Evolutionary conservation across 202 grass and related monocot species (phyloP), one percentile per base, ranked within the genome.

Genomic region (Brachypodium distachyon): DNA sequence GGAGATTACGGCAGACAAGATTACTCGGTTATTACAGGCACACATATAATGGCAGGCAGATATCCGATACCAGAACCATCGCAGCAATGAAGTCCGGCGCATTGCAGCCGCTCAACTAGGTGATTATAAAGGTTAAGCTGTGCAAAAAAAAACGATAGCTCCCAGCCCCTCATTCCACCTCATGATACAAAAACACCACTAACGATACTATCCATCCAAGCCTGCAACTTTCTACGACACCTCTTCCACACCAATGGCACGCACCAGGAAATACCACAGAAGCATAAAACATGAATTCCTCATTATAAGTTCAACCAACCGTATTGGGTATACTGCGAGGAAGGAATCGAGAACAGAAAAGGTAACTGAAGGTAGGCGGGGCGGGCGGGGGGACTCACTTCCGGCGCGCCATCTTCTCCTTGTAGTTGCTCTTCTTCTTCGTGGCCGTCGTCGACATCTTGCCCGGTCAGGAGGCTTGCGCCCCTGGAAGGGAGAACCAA

Each of bases 321-420:
- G 16, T 67, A 14, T 14, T 44, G 39, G 40, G 64, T 37, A 77
- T 28, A 61, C 42, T 54, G 48, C 1, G 10, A 1, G 16, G 34
- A 74, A 37, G 2, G 34, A 43, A 38, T 29, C n/a, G 13, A 14
- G 57, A 69, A 12, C 27, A 49, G n/a, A n/a, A 29, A 44, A 58
- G 49, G 1, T 22, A 12, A n/a, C n/a, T n/a, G n/a, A 2, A 49
- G 43, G 32, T 4, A 31, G 56, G 27, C 4, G 18, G 63, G 17
- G 22, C 26, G 63, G 22, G 7, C 18, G 26, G 28, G 25, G 9
- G 12, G 16, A 79, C 88, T 93, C 87, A 97, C 95, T 97, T 97
- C 39, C 86, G 84, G 52, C 82, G 79, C 82, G 91, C 88, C 87
- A 94, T 83, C 77, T 87, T 87, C 87, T 97, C 95, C 84, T 97